These are phyloP conservation scores for Epichloe glyceriae DNA, from an alignment of 2,329 filamentous ascomycete genomes.

Conservation along the genomic window DNA sequence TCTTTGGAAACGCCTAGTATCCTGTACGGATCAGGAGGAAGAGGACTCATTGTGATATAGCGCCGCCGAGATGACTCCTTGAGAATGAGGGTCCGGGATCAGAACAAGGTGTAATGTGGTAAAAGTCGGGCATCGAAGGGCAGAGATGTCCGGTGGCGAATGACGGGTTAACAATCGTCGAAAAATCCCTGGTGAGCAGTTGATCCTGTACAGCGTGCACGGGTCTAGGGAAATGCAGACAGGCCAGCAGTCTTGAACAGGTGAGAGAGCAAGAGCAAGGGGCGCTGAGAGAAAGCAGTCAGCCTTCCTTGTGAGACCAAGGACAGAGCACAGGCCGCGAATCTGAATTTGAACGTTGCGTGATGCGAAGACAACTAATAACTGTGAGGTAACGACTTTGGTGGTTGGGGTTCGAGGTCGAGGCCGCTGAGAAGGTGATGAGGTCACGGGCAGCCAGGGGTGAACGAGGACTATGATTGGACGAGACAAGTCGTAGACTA, in stretches of 20 bases:
- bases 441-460: constrained; percentile 14
- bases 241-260: not conserved
- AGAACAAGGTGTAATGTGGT: not conserved
- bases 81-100: constrained; percentile 3
- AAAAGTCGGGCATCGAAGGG: not conserved
- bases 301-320: not conserved
- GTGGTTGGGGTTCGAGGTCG: constrained; percentile 4
- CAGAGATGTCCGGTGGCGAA: not conserved
- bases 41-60: constrained; percentile 30
- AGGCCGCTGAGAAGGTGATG: constrained; percentile 10
- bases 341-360: constrained; percentile 1
- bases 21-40: constrained; percentile 64
- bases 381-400: not conserved
- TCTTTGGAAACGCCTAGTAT: constrained; percentile 60
- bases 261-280: not conserved
- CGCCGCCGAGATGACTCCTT: not conserved
- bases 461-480: constrained; percentile 10
- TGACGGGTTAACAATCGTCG: not conserved
- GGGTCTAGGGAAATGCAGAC: not conserved
- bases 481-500: not conserved
- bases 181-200: not conserved
- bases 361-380: constrained; percentile 1
- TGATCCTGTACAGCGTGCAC: not conserved
- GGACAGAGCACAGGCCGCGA: not conserved
- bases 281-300: not conserved